Conservation (phyloP, 2,329 filamentous ascomycete genomes). For the Ilyonectria destructans region DNA sequence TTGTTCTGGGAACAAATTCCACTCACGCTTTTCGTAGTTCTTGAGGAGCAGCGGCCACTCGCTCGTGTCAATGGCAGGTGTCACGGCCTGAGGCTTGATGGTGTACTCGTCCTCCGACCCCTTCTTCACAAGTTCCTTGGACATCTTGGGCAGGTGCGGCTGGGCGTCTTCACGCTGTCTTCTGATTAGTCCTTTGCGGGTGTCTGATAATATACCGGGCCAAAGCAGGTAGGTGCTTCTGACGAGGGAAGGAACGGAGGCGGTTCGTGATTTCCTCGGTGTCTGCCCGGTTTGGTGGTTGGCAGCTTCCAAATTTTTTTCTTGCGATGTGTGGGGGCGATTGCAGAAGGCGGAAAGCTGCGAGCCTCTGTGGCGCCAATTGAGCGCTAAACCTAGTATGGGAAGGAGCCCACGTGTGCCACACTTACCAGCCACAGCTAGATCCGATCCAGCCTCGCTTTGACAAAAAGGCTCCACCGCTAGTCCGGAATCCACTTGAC, state of each 20-base stretch:
- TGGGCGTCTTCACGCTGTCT: slow-evolving; percentile 21
- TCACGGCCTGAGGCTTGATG: slow-evolving; percentile 92
- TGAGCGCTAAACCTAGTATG: slow-evolving; percentile 28
- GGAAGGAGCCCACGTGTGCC: neutral
- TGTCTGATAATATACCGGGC: slow-evolving; percentile 49
- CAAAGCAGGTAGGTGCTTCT: slow-evolving; percentile 48
- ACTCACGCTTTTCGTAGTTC: slow-evolving; percentile 93
- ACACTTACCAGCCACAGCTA: slow-evolving; percentile 16
- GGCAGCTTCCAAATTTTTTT: slow-evolving; percentile 56
- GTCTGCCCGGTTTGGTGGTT: slow-evolving; percentile 52
- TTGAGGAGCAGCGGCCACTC: slow-evolving; percentile 95
- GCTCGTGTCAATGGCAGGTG: slow-evolving; percentile 86
- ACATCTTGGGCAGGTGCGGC: slow-evolving; percentile 52
- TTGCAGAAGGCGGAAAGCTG: slow-evolving; percentile 37
- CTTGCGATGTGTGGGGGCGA: slow-evolving; percentile 52
- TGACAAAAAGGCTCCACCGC: neutral
- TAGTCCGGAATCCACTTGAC: no score
- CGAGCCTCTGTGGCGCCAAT: slow-evolving; percentile 47
- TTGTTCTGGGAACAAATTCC: slow-evolving; percentile 25
- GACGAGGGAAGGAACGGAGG: slow-evolving; percentile 48
- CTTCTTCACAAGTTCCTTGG: slow-evolving; percentile 63
- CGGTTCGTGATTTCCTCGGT: slow-evolving; percentile 51
- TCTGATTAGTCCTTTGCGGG: slow-evolving; percentile 31
- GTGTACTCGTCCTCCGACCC: slow-evolving; percentile 76
- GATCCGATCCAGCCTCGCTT: neutral